Evolutionary conservation across 345 rosid species (phyloP), one percentile per base, ranked within the genome.

Genomic region (Hevea brasiliensis): DNA sequence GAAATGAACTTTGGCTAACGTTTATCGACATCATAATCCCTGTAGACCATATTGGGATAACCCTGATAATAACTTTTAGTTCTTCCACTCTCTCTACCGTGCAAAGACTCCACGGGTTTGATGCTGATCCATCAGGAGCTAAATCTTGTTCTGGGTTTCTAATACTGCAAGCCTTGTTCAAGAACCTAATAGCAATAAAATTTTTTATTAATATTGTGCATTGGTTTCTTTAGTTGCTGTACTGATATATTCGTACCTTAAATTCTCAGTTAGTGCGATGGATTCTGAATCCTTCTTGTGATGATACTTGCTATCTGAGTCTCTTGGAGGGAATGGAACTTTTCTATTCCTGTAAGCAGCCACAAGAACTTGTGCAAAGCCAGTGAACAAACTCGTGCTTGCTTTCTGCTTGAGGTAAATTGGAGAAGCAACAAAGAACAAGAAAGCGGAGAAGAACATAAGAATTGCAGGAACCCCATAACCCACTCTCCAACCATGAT

Each of bases 31-130:
- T 12, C 60, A 89, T 78, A 14, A 86, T 84, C 45, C 88, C 89
- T 2, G 90, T 77, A 11, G 91, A 86, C 87, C 90, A 87, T 1
- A 89, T 65, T 0, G 88, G 90, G 14, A 85, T 47, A 32, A 89
- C 71, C 41, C 51, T 82, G 44, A 89, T 73, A 5, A 89, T 72
- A 60, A 86, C 79, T 80, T 89, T 89, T 35, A 89, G 74, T 61
- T 85, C 90, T 72, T 88, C 92, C 11, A 86, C 92, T 85, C 86
- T 90, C 65, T 88, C 84, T 3, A 81, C 70, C 0, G 85, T 85
- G 74, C 89, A 89, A n/a, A 85, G 84, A 57, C 74, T 84, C 92
- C 90, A 85, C 3, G 82, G 81, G 56, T 81, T 72, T 24, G 61
- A 32, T 45, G 86, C 76, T 7, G 42, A 70, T 67, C 80, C 82